Evolutionary conservation across 2,329 filamentous ascomycete genomes (phyloP), one percentile per base, ranked within the genome.

Genomic region (Botrytis fragariae): DNA sequence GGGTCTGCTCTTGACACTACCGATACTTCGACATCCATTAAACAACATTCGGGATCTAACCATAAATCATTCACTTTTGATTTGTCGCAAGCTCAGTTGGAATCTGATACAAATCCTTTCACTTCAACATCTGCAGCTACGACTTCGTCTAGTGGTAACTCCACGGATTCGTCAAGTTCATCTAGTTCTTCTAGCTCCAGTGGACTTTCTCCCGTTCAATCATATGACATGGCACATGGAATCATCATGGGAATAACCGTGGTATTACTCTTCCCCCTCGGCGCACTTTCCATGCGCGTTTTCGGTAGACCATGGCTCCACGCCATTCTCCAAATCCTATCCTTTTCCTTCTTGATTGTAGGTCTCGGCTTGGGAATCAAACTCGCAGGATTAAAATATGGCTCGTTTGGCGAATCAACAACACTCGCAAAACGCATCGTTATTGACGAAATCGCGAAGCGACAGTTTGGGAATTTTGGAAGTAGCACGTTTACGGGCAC

Each of bases 201-300:
- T 18, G 39, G 45, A 37, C 20, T n/a, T 51, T 67, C 44, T 45
- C 42, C 35, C 68, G 1, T 76, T 4, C 6, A 39, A 20, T 69
- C 76, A 12, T 79, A 76, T 20, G 51, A 78, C 4, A 80, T 76
- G 63, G 83, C 85, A 0, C 89, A 91, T 75, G 90, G 89, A 67
- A 83, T 89, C 76, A 82, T 91, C 77, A 89, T 91, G 88, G 85
- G 86, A 39, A 78, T 91, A 63, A 86, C 87, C 29, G 89, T 91
- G 76, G 84, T 87, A 5, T 77, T 87, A 20, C 81, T 90, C 35
- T 91, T 90, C 75, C 90, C 90, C 0, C 76, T 90, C 4, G 90
- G 89, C 8, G 85, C 89, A 14, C 82, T 89, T 5, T 79, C 90
- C 59, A 90, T 91, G 86, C 87, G 89, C 4, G 75, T 91, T 5